Base-by-base conservation (phyloP, 2,329 filamentous ascomycete genomes). In the Lizonia empirigonia region DNA sequence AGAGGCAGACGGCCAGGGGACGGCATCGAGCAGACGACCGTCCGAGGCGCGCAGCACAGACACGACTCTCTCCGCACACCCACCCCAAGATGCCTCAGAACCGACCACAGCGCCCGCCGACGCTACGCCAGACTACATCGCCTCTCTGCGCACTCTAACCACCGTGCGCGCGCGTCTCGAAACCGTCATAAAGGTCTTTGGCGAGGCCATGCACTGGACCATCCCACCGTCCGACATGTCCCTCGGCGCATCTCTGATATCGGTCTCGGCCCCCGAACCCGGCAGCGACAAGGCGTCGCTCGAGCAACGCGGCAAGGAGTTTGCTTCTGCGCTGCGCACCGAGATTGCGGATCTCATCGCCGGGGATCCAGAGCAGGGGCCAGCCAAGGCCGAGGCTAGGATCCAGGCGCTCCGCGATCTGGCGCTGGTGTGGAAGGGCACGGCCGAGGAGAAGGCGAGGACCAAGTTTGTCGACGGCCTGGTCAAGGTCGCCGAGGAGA, bases 181-280 rank as follows among this genome's bases (percentile, higher is more conserved):
- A 59, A 83, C 86, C 1, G 92, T 97, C 19, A 91, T 97, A 66
- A 89, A 90, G 71, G 88, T 87, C 1, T 99, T 99, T 71, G 93
- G 92, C 32, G 88, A 95, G 63, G 93, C 94, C 24, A 96, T 97
- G 90, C 88, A 95, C 63, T 97, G 96, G 82, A 88, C 90, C 1
- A 85, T 97, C 40, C 90, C 93, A 1, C 92, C 93, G 0, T 95
- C 90, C 0, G 91, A 96, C 68, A 76, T 92, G 10, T 93, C 89
- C 0, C 84, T 95, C 49, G 84, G 87, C 36, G 93, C 90, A 1
- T 91, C 89, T 0, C 91, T 97, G 66, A 85, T 97, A 37, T 95
- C 90, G 5, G 91, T 97, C 10, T 96, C 92, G 0, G 90, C 89
- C 0, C 92, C 93, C 0, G 89, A 93, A 47, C 82, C 86, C 0